A percentile compares a stretch with the other conserved stretches of the same genome.
Evolutionary conservation across 176 grass and related monocot genomes (phyloP).

Genomic region (Calamus simplicifolius): DNA sequence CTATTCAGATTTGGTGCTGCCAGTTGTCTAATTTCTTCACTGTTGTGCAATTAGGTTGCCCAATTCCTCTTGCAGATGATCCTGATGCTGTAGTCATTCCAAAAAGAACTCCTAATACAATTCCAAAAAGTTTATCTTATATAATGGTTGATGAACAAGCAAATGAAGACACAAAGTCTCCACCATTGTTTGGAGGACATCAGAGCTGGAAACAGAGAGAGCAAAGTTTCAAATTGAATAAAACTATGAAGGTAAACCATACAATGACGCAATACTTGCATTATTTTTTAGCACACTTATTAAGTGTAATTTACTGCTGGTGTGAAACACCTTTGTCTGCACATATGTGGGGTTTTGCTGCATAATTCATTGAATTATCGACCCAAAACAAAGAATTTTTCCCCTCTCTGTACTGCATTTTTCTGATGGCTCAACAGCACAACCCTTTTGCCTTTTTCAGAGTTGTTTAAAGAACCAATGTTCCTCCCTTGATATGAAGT

Average conservation of each 20-base stretch:
- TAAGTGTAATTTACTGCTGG: no score
- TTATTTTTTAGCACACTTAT: no score
- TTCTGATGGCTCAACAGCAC: no score
- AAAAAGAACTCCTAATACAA: slow-evolving; percentile 53
- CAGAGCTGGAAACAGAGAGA: slow-evolving; percentile 79
- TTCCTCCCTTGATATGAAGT: no score
- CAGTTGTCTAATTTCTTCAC: background rate
- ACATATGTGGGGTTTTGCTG: no score
- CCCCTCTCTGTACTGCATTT: no score
- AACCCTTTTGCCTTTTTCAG: no score
- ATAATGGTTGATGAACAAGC: slow-evolving; percentile 43
- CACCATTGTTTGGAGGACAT: slow-evolving; percentile 68
- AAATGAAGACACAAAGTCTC: slow-evolving; percentile 30
- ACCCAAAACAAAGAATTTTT: no score
- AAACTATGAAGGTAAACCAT: slow-evolving; percentile 67
- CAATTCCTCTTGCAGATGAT: slow-evolving; percentile 63
- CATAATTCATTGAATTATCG: no score
- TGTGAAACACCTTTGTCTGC: no score
- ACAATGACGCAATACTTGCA: no score
- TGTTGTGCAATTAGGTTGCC: slow-evolving; percentile 45
- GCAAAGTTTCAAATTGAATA: slow-evolving; percentile 70
- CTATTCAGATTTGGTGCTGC: background rate
- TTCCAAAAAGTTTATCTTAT: slow-evolving; percentile 57
- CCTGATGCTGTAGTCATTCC: slow-evolving; percentile 58
- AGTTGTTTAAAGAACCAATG: no score